These are phyloP conservation scores for Yamadazyma siamensis DNA, from an alignment of 1,139 yeast genomes.

Conservation along the genomic window DNA sequence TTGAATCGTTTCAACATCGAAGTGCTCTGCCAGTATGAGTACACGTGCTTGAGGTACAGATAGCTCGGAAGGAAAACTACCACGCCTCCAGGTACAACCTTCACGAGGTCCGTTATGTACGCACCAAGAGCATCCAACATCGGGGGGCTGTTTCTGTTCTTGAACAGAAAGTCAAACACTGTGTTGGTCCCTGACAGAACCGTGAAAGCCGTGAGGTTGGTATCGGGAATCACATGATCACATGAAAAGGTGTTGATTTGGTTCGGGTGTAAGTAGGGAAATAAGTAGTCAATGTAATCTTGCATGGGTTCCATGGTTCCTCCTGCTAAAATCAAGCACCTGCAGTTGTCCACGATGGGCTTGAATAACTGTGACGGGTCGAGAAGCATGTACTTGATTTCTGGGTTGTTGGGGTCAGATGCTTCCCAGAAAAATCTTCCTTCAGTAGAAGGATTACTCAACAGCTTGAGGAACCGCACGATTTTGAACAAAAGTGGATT, in stretches of 20 bases:
- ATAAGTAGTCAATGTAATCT: slow-evolving; percentile 63
- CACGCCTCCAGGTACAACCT: slow-evolving; percentile 66
- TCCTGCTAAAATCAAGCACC: slow-evolving; percentile 81
- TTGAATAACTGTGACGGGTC: slow-evolving; percentile 77
- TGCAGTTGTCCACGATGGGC: slow-evolving; percentile 61
- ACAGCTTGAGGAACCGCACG: slow-evolving; percentile 58
- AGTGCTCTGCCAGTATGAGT: not conserved
- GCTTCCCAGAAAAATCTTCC: slow-evolving; percentile 77
- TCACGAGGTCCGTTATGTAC: slow-evolving; percentile 39
- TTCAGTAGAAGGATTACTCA: slow-evolving; percentile 74
- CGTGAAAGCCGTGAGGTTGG: slow-evolving; percentile 61
- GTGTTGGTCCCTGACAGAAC: slow-evolving; percentile 25
- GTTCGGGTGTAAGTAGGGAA: slow-evolving; percentile 50
- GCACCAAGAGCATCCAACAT: slow-evolving; percentile 56
- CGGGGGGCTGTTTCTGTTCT: slow-evolving; percentile 45
- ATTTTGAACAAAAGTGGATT: slow-evolving; percentile 67
- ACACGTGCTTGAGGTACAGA: slow-evolving; percentile 46
- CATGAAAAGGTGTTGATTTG: slow-evolving; percentile 62
- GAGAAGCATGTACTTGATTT: slow-evolving; percentile 66
- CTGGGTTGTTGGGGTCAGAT: slow-evolving; percentile 15
- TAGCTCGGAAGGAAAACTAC: slow-evolving; percentile 88
- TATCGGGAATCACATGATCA: slow-evolving; percentile 79
- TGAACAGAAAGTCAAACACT: slow-evolving; percentile 66
- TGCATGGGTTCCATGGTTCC: slow-evolving; percentile 94
- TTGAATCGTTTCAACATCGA: slow-evolving; percentile 21